phyloP scores from a whole-genome alignment of 2,329 filamentous ascomycete species.

The Blastomyces percursus region DNA sequence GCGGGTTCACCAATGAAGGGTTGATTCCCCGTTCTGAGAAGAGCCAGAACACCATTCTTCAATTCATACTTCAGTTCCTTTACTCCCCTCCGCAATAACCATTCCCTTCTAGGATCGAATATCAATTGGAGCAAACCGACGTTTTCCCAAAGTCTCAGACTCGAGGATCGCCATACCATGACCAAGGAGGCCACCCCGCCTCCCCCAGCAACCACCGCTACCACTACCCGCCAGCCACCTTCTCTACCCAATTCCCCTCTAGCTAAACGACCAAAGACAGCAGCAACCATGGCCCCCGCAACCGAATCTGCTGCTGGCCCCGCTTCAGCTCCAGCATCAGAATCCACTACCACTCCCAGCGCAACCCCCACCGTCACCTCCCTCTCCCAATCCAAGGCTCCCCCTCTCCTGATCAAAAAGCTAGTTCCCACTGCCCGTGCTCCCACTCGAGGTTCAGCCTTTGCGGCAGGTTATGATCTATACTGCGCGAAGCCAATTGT shows the following conservation, averaged over 20 bases:
- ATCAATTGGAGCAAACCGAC: background rate
- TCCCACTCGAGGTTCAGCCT: constrained; percentile 78
- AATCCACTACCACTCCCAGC: constrained; percentile 4
- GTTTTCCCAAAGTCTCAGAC: background rate
- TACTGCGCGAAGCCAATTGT: constrained; percentile 64
- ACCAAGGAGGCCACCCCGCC: constrained; percentile 35
- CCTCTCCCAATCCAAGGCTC: constrained; percentile 33
- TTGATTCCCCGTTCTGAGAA: background rate
- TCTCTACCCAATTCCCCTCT: constrained; percentile 61
- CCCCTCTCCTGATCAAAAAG: constrained; percentile 77
- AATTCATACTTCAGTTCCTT: background rate
- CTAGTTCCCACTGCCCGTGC: constrained; percentile 66
- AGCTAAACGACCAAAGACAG: constrained; percentile 63
- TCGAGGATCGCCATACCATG: constrained; percentile 28
- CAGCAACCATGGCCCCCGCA: constrained; percentile 21
- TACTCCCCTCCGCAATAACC: background rate
- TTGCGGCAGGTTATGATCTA: constrained; percentile 87
- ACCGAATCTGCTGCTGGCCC: constrained; percentile 12
- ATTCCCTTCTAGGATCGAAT: background rate
- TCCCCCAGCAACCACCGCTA: constrained; percentile 19
- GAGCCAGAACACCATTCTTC: background rate
- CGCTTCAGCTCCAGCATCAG: constrained; percentile 17
- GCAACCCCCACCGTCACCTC: constrained; percentile 24
- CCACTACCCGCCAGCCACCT: constrained; percentile 37
- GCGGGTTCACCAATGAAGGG: background rate